phyloP scores from a whole-genome alignment of 257 asterid species.

The Penstemon eatonii region DNA sequence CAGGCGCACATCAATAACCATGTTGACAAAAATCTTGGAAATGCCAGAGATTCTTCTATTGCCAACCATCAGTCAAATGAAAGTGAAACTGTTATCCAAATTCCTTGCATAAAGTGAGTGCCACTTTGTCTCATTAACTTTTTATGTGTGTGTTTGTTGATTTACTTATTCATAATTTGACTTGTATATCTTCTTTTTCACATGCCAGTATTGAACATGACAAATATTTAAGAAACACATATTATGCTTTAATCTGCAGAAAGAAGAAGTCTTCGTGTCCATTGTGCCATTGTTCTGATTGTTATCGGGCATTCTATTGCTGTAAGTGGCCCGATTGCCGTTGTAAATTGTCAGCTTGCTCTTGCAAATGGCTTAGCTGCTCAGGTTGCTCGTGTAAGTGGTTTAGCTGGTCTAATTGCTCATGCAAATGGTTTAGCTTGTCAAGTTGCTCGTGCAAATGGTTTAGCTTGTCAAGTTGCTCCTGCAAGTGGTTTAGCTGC shows the following conservation, averaged over 20 bases:
- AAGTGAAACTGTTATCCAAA: constrained; percentile 23
- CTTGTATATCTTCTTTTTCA: constrained; percentile 24
- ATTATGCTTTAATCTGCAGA: constrained; percentile 37
- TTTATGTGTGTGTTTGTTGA: neutral
- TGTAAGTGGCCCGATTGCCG: constrained; percentile 19
- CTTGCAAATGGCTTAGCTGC: constrained; percentile 14
- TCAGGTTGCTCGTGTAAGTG: neutral
- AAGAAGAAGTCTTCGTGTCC: constrained; percentile 41
- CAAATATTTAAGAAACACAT: neutral
- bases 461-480: constrained; percentile 5
- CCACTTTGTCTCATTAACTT: constrained; percentile 17
- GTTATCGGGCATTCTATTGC: constrained; percentile 26
- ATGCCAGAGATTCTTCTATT: constrained; percentile 21
- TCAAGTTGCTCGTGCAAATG: too few species aligned
- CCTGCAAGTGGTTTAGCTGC: constrained; percentile 28
- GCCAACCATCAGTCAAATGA: constrained; percentile 26
- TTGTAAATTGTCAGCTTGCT: neutral
- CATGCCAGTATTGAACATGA: neutral
- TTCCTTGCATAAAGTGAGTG: constrained; percentile 45
- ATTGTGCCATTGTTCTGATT: constrained; percentile 33
- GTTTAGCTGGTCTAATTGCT: neutral
- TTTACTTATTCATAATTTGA: neutral
- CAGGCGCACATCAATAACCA: constrained; percentile 24
- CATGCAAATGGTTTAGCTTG: constrained; percentile 19
- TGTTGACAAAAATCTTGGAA: constrained; percentile 24